These are phyloP conservation scores for Diversispora epigaea DNA, from an alignment of 192 early-diverging fungal species.

Conservation along the genomic window DNA sequence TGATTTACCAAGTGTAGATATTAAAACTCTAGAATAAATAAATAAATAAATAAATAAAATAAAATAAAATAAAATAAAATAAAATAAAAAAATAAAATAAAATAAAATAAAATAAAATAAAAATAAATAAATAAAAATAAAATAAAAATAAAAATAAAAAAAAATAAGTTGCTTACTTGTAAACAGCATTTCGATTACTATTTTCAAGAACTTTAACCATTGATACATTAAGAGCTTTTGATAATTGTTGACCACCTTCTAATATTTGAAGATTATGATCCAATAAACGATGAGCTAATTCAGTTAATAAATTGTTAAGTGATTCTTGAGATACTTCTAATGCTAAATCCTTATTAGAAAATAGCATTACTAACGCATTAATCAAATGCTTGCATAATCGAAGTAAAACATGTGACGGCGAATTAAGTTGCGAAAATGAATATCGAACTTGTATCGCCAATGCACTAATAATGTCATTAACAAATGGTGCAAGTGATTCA, in stretches of 20 bases:
- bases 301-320: constrained; percentile 68
- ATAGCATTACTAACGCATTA: constrained; percentile 75
- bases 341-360: constrained; percentile 68
- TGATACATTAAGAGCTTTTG: constrained; percentile 78
- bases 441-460: constrained; percentile 74
- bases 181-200: constrained; percentile 73
- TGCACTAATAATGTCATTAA: constrained; percentile 67
- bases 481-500: constrained; percentile 55
- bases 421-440: constrained; percentile 63
- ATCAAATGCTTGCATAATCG: constrained; percentile 81
- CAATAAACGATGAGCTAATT: constrained; percentile 76
- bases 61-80: neutral
- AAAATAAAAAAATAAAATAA: neutral
- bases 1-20: constrained; percentile 67
- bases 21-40: constrained; percentile 56
- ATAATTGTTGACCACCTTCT: constrained; percentile 60
- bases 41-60: neutral
- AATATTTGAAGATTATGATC: constrained; percentile 69
- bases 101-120: neutral
- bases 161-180: constrained; percentile 49
- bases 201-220: constrained; percentile 92
- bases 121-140: neutral
- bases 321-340: constrained; percentile 59
- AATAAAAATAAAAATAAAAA: neutral
- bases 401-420: constrained; percentile 47